Conservation (phyloP, 1,284 basidiomycete species). For the Moesziomyces sp. region DNA sequence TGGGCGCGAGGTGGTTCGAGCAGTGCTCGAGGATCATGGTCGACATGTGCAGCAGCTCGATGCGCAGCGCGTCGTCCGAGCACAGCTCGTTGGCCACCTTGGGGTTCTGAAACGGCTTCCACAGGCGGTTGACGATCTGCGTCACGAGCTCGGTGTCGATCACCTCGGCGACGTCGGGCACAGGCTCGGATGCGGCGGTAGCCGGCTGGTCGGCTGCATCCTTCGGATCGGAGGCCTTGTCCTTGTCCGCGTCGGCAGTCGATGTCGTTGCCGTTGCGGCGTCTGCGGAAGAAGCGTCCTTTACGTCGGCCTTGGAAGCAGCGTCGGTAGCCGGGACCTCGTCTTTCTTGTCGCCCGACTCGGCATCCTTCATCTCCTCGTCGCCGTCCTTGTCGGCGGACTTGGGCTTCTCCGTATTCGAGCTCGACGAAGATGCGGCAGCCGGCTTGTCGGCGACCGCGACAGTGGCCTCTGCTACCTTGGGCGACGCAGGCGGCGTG, state of each 20-base stretch:
- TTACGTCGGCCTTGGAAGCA: not conserved
- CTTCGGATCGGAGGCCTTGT: slow-evolving; percentile 50
- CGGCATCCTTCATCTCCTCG: slow-evolving; percentile 60
- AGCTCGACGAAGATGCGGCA: not conserved
- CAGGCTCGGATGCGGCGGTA: slow-evolving; percentile 63
- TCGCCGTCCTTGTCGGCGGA: slow-evolving; percentile 69
- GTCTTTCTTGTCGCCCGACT: slow-evolving; percentile 20
- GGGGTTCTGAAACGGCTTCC: slow-evolving; percentile 78
- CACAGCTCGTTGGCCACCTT: slow-evolving; percentile 68
- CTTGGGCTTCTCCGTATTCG: not conserved
- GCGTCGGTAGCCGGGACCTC: slow-evolving; percentile 10
- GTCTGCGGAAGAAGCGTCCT: slow-evolving; percentile 5
- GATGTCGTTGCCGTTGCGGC: slow-evolving; percentile 3
- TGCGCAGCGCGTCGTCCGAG: slow-evolving; percentile 83
- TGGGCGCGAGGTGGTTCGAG: slow-evolving; percentile 72
- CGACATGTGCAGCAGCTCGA: slow-evolving; percentile 91
- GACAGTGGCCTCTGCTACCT: slow-evolving; percentile 3
- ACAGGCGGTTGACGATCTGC: slow-evolving; percentile 79
- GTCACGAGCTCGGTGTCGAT: slow-evolving; percentile 79
- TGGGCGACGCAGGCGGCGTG: slow-evolving; percentile 28
- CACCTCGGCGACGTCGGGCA: slow-evolving; percentile 26
- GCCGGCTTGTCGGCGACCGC: slow-evolving; percentile 7
- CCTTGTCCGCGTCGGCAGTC: not conserved
- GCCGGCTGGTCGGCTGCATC: slow-evolving; percentile 51
- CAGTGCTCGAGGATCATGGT: slow-evolving; percentile 89